Conservation (phyloP, 2,329 filamentous ascomycete genomes). For the Xylaria arbuscula region DNA sequence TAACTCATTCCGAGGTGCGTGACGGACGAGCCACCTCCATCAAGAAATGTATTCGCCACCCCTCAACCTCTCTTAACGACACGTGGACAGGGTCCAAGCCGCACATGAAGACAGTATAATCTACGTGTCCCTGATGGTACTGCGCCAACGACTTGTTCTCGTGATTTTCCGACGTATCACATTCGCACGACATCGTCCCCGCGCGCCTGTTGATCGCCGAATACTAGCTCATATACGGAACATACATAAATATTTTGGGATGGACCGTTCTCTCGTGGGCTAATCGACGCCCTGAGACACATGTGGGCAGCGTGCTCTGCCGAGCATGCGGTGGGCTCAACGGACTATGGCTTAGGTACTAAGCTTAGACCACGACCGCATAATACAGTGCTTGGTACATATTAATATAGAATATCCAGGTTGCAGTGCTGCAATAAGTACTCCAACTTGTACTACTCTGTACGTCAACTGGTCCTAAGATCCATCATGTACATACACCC, state of each 20-base stretch:
- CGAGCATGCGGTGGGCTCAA: not conserved
- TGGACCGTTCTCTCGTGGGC: not conserved
- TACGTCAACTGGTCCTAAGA: not conserved
- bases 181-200: slow-evolving; percentile 7
- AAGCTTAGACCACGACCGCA: slow-evolving; percentile 1
- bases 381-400: not conserved
- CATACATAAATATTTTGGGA: not conserved
- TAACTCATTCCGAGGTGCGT: not conserved
- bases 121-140: not conserved
- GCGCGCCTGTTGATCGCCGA: slow-evolving; percentile 15
- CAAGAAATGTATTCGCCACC: not conserved
- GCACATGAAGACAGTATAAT: not conserved
- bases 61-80: slow-evolving; percentile 4
- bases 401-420: not conserved
- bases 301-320: not conserved
- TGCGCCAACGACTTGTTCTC: slow-evolving; percentile 4
- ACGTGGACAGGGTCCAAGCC: slow-evolving; percentile 3
- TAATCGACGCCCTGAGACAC: not conserved
- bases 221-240: not conserved
- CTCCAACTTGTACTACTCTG: not conserved
- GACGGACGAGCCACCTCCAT: slow-evolving; percentile 1
- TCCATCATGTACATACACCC: not conserved
- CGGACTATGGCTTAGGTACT: slow-evolving; percentile 9
- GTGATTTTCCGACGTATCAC: slow-evolving; percentile 21
- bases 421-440: not conserved